Percentiles rank a stretch among this genome's conserved stretches.
phyloP scores from a whole-genome alignment of 177 flowering plant species.

The Vitis hybrid region DNA sequence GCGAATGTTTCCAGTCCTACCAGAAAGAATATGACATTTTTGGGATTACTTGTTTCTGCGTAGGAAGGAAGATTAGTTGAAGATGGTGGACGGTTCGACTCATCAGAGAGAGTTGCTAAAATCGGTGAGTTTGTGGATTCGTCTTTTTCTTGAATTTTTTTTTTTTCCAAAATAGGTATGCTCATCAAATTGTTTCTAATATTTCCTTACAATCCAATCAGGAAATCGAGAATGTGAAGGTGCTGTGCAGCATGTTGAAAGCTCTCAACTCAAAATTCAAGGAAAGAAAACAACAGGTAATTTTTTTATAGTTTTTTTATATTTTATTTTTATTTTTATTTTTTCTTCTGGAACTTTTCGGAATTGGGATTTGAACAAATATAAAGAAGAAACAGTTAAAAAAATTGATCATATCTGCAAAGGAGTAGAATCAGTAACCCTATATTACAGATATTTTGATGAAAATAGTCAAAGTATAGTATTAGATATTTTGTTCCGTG shows the following conservation, averaged over 20 bases:
- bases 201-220: conserved; percentile 1
- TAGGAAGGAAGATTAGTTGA: conserved; percentile 26
- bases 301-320: background rate
- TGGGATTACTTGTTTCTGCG: conserved; percentile 7
- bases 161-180: background rate
- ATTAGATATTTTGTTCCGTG: no score
- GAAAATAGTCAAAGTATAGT: no score
- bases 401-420: no score
- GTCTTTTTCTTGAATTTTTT: conserved; percentile 3
- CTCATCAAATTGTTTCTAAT: background rate
- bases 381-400: no score
- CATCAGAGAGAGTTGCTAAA: conserved; percentile 18
- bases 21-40: no score
- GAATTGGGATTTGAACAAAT: no score
- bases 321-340: background rate
- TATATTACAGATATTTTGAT: no score
- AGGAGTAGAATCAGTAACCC: no score
- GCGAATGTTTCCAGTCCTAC: conserved; percentile 37
- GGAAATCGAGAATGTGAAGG: conserved; percentile 20
- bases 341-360: no score
- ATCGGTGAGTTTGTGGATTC: conserved; percentile 31
- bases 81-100: conserved; percentile 13
- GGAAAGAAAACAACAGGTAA: conserved; percentile 17
- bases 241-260: background rate
- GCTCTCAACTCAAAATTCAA: conserved; percentile 18